Base-by-base conservation (phyloP, 2,329 filamentous ascomycete genomes). In the Ophiostoma novo-ulmi region DNA sequence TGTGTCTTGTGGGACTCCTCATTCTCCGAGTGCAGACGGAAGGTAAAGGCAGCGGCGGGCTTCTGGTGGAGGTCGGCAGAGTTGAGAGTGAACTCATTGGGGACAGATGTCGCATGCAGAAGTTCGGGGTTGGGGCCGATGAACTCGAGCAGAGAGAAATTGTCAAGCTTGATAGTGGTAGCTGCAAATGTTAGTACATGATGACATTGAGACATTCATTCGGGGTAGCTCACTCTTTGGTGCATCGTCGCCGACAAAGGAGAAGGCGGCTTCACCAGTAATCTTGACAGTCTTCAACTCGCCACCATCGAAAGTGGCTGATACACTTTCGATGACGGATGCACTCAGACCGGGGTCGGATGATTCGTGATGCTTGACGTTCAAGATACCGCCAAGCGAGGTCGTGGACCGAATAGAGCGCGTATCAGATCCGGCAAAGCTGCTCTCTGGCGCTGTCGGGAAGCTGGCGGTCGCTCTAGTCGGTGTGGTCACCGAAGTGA, bases 91-190 rank as follows among this genome's bases (percentile, higher is more conserved):
- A 96, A 99, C 77, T 94, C 90, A 71, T 96, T 94, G 3, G 90
- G 85, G 0, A 84, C 77, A 0, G 82, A 80, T 5, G 86, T 83
- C 75, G 93, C 90, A 41, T 89, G 88, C 69, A 98, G 89, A 80
- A 98, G 97, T 71, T 93, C 91, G 63, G 93, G 92, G 78, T 99
- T 99, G 1, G 94, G 93, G 0, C 93, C 94, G 71, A 99, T 94
- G 76, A 92, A 93, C 76, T 98, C 95, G 6, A 99, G 85, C n/a
- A 87, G 85, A 11, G 89, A 81, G 78, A 97, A 97, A 78, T 97
- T 95, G 76, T 97, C 92, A 72, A 99, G 87, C 26, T 92, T 89
- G 74, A 98, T 90, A 1, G 83, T 89, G 76, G 94, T 86, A 39
- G 82, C 55, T 69, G 36, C 5, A 6, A 22, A 65, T 4, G 63